A percentile compares a stretch with the other conserved stretches of the same genome.
Conservation (phyloP, 345 rosid genomes). For the Rhizophora mangle region DNA sequence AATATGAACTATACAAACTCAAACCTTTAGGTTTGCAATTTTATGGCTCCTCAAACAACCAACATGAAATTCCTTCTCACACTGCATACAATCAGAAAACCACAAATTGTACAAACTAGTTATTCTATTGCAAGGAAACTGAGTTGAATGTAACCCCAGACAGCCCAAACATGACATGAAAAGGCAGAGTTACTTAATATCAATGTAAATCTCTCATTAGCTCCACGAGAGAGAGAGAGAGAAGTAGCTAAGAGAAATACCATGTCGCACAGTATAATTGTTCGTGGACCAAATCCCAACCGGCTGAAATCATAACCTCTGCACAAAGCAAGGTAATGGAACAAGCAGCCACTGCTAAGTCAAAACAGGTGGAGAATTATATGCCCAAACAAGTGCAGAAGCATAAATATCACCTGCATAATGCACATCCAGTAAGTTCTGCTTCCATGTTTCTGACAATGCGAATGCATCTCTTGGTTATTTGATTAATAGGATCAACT, state of each 20-base stretch:
- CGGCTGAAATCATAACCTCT: slow-evolving; percentile 72
- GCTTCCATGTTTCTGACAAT: slow-evolving; percentile 61
- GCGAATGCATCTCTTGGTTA: slow-evolving; percentile 78
- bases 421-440: slow-evolving; percentile 71
- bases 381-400: slow-evolving; percentile 9
- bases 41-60: slow-evolving; percentile 84
- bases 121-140: background rate
- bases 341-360: slow-evolving; percentile 5
- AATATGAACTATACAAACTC: background rate
- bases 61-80: slow-evolving; percentile 94
- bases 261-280: slow-evolving; percentile 93
- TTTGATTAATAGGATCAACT: slow-evolving; percentile 75
- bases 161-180: background rate
- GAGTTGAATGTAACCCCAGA: background rate
- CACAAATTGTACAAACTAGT: background rate
- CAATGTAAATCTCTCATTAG: background rate
- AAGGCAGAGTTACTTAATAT: background rate
- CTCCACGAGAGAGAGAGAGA: background rate
- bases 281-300: slow-evolving; percentile 66
- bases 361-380: background rate
- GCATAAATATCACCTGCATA: slow-evolving; percentile 65
- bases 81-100: slow-evolving; percentile 31
- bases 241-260: slow-evolving; percentile 30
- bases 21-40: slow-evolving; percentile 78
- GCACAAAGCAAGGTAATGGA: slow-evolving; percentile 23